Conservation (phyloP, 1,139 yeast species). For the Sugiyamaella neomexicana region DNA sequence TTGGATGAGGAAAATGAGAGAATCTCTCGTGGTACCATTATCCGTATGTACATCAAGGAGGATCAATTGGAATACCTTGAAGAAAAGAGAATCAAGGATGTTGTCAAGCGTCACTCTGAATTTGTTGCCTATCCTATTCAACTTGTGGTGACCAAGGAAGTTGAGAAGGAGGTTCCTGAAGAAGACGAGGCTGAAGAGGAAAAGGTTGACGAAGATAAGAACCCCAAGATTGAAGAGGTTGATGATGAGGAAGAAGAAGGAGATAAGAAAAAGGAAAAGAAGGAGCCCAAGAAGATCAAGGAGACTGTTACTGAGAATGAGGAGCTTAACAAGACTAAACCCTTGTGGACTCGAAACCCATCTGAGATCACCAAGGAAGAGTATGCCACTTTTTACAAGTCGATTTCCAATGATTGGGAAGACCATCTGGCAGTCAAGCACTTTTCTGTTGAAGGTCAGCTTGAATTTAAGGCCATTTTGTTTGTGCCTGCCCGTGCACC, state of each 20-base stretch:
- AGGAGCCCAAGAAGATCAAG: constrained; percentile 78
- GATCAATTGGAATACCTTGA: constrained; percentile 99
- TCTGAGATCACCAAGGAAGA: constrained; percentile 97
- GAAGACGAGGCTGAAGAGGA: constrained; percentile 60
- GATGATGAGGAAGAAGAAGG: constrained; percentile 71
- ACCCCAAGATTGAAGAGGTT: constrained; percentile 68
- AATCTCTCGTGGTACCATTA: constrained; percentile 91
- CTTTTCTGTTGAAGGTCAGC: constrained; percentile 99
- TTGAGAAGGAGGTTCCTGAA: constrained; percentile 89
- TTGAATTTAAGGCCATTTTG: constrained; percentile 97
- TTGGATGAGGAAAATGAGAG: constrained; percentile 81
- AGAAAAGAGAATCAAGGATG: constrained; percentile 99
- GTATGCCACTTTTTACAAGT: constrained; percentile 98
- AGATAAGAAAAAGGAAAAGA: constrained; percentile 59
- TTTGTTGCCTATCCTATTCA: constrained; percentile 99
- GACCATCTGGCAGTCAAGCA: constrained; percentile 99
- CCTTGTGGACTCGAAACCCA: constrained; percentile 99
- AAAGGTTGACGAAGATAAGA: constrained; percentile 59
- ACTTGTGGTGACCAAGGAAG: constrained; percentile 97
- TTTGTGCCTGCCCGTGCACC: constrained; percentile 99
- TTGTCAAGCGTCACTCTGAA: constrained; percentile 99
- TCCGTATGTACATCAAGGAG: constrained; percentile 96
- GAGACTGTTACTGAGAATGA: constrained; percentile 88
- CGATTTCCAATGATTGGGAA: constrained; percentile 99
- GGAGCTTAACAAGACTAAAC: constrained; percentile 98